These are phyloP conservation scores for Lenwebbia sp. DNA, from an alignment of 345 rosid species.

Conservation along the genomic window DNA sequence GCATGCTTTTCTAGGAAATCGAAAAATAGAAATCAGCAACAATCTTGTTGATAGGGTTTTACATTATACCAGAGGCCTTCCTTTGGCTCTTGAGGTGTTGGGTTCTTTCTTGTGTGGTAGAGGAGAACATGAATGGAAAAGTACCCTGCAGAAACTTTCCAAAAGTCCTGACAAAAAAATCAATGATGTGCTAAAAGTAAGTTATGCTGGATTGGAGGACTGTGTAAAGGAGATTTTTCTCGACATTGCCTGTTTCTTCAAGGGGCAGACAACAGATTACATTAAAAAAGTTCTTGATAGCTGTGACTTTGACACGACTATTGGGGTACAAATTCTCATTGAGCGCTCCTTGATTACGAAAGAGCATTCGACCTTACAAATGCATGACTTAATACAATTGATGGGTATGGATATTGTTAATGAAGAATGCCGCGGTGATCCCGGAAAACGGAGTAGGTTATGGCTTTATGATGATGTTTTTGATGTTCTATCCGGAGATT, in stretches of 20 bases:
- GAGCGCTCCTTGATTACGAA: neutral
- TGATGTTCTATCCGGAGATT: neutral
- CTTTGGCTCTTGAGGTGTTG: conserved; percentile 1
- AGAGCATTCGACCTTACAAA: neutral
- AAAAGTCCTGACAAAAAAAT: neutral
- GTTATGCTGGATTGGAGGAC: neutral
- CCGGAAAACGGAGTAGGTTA: neutral
- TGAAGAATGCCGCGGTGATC: neutral
- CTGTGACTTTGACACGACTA: neutral
- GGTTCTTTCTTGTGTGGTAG: neutral
- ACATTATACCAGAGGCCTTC: neutral
- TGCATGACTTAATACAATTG: neutral
- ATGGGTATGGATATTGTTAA: conserved; percentile 2
- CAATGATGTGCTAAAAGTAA: neutral
- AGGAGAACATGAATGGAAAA: neutral
- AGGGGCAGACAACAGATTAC: neutral
- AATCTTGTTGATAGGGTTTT: neutral
- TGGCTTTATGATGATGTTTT: neutral
- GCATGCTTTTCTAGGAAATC: neutral
- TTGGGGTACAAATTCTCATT: neutral
- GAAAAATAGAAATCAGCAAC: neutral
- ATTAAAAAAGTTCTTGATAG: neutral
- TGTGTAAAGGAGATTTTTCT: conserved; percentile 2
- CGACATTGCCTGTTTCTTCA: conserved; percentile 5
- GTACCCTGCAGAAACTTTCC: neutral